Evolutionary conservation across 208 protist species (phyloP), one percentile per base, ranked within the genome.

Genomic region (Leishmania tropica): DNA sequence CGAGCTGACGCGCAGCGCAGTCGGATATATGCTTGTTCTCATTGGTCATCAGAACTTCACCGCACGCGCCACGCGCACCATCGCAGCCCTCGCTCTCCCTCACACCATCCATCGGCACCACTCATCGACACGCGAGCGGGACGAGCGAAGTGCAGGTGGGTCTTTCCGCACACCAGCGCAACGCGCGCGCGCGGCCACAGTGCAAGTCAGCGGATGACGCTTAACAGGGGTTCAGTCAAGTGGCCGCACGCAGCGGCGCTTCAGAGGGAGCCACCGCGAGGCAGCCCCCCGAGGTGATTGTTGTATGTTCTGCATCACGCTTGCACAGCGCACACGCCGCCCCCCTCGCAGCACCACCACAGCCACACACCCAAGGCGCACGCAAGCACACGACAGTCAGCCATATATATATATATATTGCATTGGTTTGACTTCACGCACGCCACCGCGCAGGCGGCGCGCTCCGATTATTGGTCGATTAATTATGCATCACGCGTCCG

Each of bases 21-120:
- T 87, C 84, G 85, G 85, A 88, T 88, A 90, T 90, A 90, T 89
- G 85, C 87, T 90, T 90, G 85, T 90, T 87, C 87, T 88, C 85
- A 60, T 90, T 90, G 84, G 45, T 90, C 87, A 88, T 90, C 87
- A 89, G 48, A n/a, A 4, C 42, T 73, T 31, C 60, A 3, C 28
- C 53, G 13, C 42, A 48, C 40, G n/a, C 13, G 15, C 47, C 64
- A 51, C 65, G 19, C 35, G 40, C 77, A 68, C 56, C 19, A 51
- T 67, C 76, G n/a, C 24, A 48, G 58, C 62, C 79, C 15, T 35
- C 51, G 70, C 67, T 84, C 81, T 85, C 56, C 81, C 76, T 81
- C 81, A 40, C 82, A 85, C 76, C 76, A 85, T 85, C 82, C 82
- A 82, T 85, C 82, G 82, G 67, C 82, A 81, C 82, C 73, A 78